A percentile compares a stretch with the other conserved stretches of the same genome.
These are phyloP conservation scores for Fagopyrum tataricum DNA, from an alignment of 148 eudicot genomes.

Conservation along the genomic window DNA sequence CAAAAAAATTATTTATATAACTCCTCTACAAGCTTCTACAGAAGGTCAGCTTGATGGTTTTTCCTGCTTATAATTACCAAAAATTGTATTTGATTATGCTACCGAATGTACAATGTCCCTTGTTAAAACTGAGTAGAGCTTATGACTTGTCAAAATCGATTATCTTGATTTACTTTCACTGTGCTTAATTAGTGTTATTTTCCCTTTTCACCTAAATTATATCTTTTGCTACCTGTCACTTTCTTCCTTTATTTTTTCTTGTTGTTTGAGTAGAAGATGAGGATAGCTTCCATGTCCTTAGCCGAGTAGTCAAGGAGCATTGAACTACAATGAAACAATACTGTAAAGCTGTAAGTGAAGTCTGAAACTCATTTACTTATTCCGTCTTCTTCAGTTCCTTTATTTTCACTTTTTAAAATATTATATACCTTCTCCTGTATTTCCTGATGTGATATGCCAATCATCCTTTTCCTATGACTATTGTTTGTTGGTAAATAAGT, in stretches of 20 bases:
- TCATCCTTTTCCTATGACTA: not conserved
- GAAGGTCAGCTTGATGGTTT: slow-evolving; percentile 31
- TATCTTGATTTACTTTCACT: not conserved
- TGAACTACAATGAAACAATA: slow-evolving; percentile 65
- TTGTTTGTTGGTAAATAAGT: not conserved
- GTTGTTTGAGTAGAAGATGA: slow-evolving; percentile 38
- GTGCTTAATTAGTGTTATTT: not conserved
- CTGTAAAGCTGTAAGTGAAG: slow-evolving; percentile 55
- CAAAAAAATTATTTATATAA: slow-evolving; percentile 28
- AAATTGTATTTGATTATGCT: not conserved
- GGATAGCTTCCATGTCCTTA: slow-evolving; percentile 36
- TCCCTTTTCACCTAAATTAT: not conserved
- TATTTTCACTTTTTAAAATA: not conserved
- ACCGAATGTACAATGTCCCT: not conserved
- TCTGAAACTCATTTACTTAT: slow-evolving; percentile 1
- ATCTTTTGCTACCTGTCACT: not conserved
- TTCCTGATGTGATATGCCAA: not conserved
- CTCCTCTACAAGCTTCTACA: slow-evolving; percentile 24
- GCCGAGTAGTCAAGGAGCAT: slow-evolving; percentile 49
- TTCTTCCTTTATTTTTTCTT: not conserved
- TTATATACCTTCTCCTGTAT: not conserved
- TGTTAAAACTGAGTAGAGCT: slow-evolving; percentile 1
- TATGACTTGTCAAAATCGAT: not conserved
- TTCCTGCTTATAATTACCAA: not conserved
- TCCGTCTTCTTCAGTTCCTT: not conserved